These are phyloP conservation scores for Aspergillus cejpii DNA, from an alignment of 2,329 filamentous ascomycete species.

Conservation along the genomic window DNA sequence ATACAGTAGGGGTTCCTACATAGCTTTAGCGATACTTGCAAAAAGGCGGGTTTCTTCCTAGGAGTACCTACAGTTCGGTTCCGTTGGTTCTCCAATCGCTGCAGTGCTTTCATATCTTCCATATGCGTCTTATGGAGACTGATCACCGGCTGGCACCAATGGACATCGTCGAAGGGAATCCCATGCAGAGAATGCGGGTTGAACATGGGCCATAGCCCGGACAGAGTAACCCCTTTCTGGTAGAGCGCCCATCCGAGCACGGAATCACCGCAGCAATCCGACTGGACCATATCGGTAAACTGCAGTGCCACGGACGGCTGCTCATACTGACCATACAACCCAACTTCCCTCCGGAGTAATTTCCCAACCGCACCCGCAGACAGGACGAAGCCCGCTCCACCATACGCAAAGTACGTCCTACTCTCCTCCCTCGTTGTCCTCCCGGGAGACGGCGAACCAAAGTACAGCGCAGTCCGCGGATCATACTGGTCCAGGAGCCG, in stretches of 20 bases:
- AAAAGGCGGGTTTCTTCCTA: no score
- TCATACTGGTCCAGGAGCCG: slow-evolving; percentile 45
- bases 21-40: not conserved
- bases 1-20: slow-evolving; percentile 19
- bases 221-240: slow-evolving; percentile 42
- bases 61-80: slow-evolving; percentile 18
- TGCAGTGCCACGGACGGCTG: not conserved
- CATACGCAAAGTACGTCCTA: slow-evolving; percentile 45
- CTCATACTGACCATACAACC: not conserved
- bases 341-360: not conserved
- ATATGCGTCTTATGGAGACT: slow-evolving; percentile 46
- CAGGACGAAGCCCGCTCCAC: slow-evolving; percentile 49
- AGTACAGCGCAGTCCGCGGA: slow-evolving; percentile 42
- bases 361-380: slow-evolving; percentile 49
- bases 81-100: slow-evolving; percentile 37
- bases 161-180: slow-evolving; percentile 42
- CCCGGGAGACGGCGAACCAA: slow-evolving; percentile 45
- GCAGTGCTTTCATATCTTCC: slow-evolving; percentile 46
- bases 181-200: slow-evolving; percentile 46
- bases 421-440: slow-evolving; percentile 17
- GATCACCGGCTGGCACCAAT: slow-evolving; percentile 49
- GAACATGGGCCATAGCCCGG: slow-evolving; percentile 47
- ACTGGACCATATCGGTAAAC: slow-evolving; percentile 34
- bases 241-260: slow-evolving; percentile 46
- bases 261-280: slow-evolving; percentile 51